Conservation (phyloP, 208 protist genomes). For the Trypanosoma cruzi region DNA sequence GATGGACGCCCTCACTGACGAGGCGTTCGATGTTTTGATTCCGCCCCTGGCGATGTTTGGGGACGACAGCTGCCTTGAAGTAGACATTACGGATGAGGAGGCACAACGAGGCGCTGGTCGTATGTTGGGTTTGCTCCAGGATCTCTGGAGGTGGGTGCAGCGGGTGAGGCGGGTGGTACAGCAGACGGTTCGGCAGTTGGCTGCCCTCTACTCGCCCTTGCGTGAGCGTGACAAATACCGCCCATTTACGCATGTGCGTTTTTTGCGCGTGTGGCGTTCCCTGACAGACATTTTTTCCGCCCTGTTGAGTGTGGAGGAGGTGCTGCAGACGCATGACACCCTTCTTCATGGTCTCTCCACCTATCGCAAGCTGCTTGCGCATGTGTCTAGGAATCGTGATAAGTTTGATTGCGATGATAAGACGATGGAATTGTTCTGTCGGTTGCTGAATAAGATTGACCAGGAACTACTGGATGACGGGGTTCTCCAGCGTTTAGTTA, state of each 20-base stretch:
- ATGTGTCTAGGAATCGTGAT: conserved; percentile 39
- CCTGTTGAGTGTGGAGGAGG: conserved; percentile 81
- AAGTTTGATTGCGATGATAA: conserved; percentile 48
- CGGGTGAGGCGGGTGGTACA: conserved; percentile 65
- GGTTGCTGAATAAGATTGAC: conserved; percentile 61
- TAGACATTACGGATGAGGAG: conserved; percentile 62
- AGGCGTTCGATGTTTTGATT: conserved; percentile 37
- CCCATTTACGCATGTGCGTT: conserved; percentile 49
- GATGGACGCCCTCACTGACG: conserved; percentile 49
- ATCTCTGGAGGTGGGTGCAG: conserved; percentile 77
- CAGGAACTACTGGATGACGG: conserved; percentile 64
- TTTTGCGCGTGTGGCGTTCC: conserved; percentile 63
- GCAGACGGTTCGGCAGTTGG: conserved; percentile 77
- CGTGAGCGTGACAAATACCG: conserved; percentile 34
- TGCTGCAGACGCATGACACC: conserved; percentile 70
- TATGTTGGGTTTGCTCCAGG: conserved; percentile 72
- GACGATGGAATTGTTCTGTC: conserved; percentile 50
- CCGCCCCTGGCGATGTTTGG: conserved; percentile 53
- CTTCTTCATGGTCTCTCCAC: conserved; percentile 55
- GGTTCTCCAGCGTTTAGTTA: conserved; percentile 66
- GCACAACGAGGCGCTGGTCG: conserved; percentile 61
- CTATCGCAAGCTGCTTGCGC: conserved; percentile 71
- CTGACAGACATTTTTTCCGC: conserved; percentile 71
- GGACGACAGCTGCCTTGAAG: conserved; percentile 35
- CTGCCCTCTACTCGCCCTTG: conserved; percentile 53